A percentile compares a stretch with the other conserved stretches of the same genome.
Conservation (phyloP, 257 asterid species). For the Asclepias syriaca region DNA sequence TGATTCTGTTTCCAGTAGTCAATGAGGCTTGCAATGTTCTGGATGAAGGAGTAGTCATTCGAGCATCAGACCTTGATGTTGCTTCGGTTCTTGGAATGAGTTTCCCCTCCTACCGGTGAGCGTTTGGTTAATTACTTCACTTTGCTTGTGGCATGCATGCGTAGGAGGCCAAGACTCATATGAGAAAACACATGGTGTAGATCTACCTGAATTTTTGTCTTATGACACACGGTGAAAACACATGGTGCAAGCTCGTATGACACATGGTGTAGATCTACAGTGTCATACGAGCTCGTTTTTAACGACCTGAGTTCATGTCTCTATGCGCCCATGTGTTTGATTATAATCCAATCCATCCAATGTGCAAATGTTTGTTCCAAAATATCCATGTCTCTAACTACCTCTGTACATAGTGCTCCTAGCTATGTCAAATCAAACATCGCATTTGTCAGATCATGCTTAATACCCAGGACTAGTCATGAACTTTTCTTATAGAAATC, state of each 20-base stretch:
- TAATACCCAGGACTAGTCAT: background rate
- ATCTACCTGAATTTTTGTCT: background rate
- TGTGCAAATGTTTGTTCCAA: background rate
- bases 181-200: background rate
- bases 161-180: background rate
- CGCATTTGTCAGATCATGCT: background rate
- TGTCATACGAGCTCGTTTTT: background rate
- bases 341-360: background rate
- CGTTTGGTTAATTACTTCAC: slow-evolving; percentile 5
- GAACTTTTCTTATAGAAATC: background rate
- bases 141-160: background rate
- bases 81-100: slow-evolving; percentile 98
- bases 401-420: background rate
- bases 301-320: background rate
- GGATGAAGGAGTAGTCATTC: slow-evolving; percentile 79
- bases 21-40: slow-evolving; percentile 92
- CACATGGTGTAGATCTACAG: background rate
- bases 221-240: too few species aligned
- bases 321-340: background rate
- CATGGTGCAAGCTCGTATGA: too few species aligned
- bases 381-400: background rate
- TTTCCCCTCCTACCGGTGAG: slow-evolving; percentile 91
- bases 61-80: slow-evolving; percentile 90
- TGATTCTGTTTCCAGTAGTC: slow-evolving; percentile 91
- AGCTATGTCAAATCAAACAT: background rate